Base-by-base conservation (phyloP, 2,329 filamentous ascomycete species). In the Nakataea oryzae region DNA sequence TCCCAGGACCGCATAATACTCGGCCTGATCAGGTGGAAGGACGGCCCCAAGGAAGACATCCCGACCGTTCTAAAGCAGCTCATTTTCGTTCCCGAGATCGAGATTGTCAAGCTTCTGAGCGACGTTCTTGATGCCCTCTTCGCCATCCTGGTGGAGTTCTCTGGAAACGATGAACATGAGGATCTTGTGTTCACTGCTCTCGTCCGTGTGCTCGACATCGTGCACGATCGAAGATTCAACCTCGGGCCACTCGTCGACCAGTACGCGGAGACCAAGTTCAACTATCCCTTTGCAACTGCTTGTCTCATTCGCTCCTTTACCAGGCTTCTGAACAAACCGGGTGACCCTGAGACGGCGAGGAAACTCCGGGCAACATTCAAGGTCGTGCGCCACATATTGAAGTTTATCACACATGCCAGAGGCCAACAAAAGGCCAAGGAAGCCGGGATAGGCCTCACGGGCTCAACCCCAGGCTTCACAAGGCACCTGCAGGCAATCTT, bases 11-110 rank as follows among this genome's bases (percentile, higher is more conserved):
- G 93, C 62, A 85, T 89, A 21, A 83, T 99, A 13, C 78, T 97
- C 24, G 89, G 91, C 21, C 79, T 99, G 29, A 76, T 97, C 41
- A 90, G 88, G 68, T 97, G 95, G 95, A 91, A 86, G 70, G 88
- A 93, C 14, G 81, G 87, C 54, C 80, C 87, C 0, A 82, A 86
- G 57, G 86, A 87, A 30, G 86, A 93, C 47, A 80, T 97, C 1
- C 80, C 90, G 0, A 81, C 86, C 28, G 78, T 96, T 0, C 77
- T 99, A 55, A 89, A 89, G 71, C 87, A 93, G 67, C 84, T 97
- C 59, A 87, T 93, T 26, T 97, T 97, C 67, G 93, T 99, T 0
- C 90, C 95, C 0, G 95, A 99, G 72, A 96, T 97, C 62, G 96
- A 99, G 74, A 90, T 99, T 41, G 95, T 99, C 65, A 99, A 97